phyloP scores from a whole-genome alignment of 75 land plant genomes.

The Selaginella moellendorffii region DNA sequence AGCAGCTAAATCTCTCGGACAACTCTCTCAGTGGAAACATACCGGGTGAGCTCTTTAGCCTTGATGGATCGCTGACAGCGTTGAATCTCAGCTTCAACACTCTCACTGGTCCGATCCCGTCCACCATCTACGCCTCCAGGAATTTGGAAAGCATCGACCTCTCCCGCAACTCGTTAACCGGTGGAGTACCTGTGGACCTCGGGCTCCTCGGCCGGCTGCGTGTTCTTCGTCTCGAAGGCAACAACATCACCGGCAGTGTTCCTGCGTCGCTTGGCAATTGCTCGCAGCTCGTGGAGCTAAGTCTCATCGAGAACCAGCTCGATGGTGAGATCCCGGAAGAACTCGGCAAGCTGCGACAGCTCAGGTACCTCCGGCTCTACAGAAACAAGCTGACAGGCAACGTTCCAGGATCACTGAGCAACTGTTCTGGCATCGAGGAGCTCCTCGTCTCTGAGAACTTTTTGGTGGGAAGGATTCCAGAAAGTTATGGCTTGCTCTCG shows the following conservation, averaged over 20 bases:
- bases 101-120: neutral
- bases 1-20: too few species aligned
- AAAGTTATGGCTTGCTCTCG: neutral
- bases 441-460: neutral
- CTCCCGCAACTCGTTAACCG: neutral
- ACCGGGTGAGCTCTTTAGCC: too few species aligned
- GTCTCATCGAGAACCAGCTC: neutral
- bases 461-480: neutral
- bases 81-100: neutral
- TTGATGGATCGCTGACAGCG: neutral
- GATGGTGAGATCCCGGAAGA: neutral
- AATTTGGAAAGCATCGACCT: neutral
- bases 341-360: neutral
- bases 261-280: neutral
- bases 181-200: neutral
- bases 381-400: neutral
- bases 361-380: neutral
- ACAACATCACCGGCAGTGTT: neutral
- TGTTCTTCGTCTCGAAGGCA: neutral
- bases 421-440: neutral
- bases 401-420: neutral
- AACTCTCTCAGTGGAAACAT: too few species aligned
- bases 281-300: neutral
- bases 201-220: neutral
- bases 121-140: neutral